Evolutionary conservation across 768 basidiomycete genomes (phyloP).

Genomic region (Vararia minispora): DNA sequence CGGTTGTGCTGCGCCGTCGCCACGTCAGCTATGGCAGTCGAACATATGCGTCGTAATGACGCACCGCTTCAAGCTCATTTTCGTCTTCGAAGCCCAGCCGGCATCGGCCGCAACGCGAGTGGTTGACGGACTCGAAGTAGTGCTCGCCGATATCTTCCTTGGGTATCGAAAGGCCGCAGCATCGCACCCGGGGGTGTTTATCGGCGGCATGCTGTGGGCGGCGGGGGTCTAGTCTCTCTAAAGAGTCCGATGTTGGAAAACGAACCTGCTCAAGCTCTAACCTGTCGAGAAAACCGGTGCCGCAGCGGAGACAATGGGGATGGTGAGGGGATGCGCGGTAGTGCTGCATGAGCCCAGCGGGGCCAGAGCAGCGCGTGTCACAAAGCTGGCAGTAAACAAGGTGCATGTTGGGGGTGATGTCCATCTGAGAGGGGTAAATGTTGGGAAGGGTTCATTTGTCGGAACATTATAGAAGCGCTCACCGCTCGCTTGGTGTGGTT

Average conservation of each 20-base stretch:
- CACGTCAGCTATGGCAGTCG: background rate
- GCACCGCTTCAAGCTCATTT: background rate
- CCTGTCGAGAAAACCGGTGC: conserved; percentile 6
- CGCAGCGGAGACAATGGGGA: conserved; percentile 5
- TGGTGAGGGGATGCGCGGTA: conserved; percentile 11
- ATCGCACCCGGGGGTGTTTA: conserved; percentile 1
- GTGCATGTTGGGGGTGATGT: too few species aligned
- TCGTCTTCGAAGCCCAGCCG: background rate
- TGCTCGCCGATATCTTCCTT: background rate
- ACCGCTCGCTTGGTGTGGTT: too few species aligned
- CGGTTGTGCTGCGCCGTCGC: conserved; percentile 7
- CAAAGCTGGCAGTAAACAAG: too few species aligned
- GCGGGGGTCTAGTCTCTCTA: background rate
- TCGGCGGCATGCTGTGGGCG: background rate
- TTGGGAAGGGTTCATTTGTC: too few species aligned
- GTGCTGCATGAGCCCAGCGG: conserved; percentile 2
- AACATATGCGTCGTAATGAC: background rate
- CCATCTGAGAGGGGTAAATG: too few species aligned
- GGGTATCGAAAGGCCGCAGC: conserved; percentile 3
- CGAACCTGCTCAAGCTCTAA: conserved; percentile 7
- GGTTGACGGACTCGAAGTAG: conserved; percentile 1
- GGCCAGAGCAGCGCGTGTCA: too few species aligned
- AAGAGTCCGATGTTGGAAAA: background rate
- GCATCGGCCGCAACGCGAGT: conserved; percentile 1
- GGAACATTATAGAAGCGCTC: too few species aligned